Evolutionary conservation across 2,329 filamentous ascomycete genomes (phyloP).

Genomic region (Ascocoryne sarcoides): DNA sequence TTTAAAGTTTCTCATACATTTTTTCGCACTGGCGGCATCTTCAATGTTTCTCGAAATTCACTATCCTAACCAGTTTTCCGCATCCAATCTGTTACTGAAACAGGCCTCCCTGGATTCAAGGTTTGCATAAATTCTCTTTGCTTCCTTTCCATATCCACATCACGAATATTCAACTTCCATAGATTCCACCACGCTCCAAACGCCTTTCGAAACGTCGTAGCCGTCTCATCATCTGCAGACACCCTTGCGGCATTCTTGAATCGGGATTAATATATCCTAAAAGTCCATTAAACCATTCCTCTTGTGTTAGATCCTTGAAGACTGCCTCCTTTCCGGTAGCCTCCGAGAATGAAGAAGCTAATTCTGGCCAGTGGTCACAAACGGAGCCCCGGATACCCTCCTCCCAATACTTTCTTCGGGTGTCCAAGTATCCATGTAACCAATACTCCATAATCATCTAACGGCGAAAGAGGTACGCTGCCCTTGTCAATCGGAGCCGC

Average conservation of each 20-base stretch:
- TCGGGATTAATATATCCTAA: background rate
- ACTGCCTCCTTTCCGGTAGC: background rate
- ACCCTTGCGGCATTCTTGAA: background rate
- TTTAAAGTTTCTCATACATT: too few relatives aligned
- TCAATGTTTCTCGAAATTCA: too few relatives aligned
- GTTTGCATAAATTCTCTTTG: too few relatives aligned
- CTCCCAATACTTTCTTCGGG: background rate
- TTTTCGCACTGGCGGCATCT: too few relatives aligned
- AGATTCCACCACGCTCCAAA: background rate
- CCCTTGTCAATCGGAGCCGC: background rate
- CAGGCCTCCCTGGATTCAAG: too few relatives aligned
- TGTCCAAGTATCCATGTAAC: background rate
- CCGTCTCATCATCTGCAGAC: background rate
- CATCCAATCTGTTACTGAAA: too few relatives aligned
- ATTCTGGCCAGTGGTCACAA: background rate
- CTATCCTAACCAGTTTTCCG: too few relatives aligned
- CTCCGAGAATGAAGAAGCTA: background rate
- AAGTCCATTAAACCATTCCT: background rate
- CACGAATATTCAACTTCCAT: too few relatives aligned
- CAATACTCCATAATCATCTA: background rate
- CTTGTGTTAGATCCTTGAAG: background rate
- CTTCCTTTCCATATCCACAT: too few relatives aligned
- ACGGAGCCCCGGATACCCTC: background rate
- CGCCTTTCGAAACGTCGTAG: background rate
- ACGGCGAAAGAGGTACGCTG: background rate